These are phyloP conservation scores for Monosporascus sp. DNA, from an alignment of 2,329 filamentous ascomycete genomes.

Conservation along the genomic window DNA sequence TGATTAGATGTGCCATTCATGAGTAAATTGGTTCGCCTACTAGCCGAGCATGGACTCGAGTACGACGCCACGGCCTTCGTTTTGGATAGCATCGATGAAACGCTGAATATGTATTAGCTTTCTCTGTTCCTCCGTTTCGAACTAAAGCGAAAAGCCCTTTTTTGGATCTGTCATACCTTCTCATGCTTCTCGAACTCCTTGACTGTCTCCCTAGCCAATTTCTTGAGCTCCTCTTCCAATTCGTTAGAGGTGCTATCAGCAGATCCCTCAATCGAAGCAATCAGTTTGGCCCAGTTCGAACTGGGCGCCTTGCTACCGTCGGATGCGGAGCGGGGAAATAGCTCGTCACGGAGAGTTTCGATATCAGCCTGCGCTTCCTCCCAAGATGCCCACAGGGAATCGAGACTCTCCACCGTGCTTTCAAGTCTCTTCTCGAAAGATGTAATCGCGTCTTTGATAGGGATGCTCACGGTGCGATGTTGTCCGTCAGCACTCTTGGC, in stretches of 20 bases:
- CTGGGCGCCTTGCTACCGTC: not conserved
- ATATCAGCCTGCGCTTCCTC: not conserved
- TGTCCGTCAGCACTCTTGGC: not conserved
- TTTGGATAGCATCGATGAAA: no score
- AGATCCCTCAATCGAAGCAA: not conserved
- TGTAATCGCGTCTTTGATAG: not conserved
- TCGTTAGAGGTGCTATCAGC: not conserved
- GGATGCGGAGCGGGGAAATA: not conserved
- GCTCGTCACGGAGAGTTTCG: not conserved
- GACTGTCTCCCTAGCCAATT: not conserved
- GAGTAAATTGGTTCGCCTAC: no score
- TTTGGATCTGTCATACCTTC: not conserved
- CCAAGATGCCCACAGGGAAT: slow-evolving; percentile 1
- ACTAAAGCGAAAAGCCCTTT: no score
- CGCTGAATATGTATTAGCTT: no score
- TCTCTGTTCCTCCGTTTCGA: no score
- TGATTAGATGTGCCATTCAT: no score
- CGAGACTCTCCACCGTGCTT: not conserved
- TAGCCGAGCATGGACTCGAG: no score
- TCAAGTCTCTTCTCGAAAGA: not conserved
- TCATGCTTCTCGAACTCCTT: not conserved
- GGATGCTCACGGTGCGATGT: not conserved
- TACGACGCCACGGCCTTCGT: no score
- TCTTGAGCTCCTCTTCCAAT: not conserved
- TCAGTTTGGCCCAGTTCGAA: not conserved